phyloP scores from a whole-genome alignment of 441 rosid species.

The Croton setiger region DNA sequence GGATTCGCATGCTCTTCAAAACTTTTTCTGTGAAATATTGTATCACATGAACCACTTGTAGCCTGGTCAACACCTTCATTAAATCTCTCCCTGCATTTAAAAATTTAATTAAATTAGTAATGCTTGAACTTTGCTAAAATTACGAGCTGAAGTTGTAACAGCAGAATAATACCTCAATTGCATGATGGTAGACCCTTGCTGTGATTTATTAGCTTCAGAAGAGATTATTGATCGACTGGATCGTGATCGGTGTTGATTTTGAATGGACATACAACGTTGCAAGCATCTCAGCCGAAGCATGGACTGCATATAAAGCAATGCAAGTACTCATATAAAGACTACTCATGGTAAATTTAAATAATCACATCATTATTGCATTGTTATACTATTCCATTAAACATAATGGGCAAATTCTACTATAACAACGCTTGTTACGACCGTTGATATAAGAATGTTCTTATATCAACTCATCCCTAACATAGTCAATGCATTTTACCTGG shows the following conservation, averaged over 20 bases:
- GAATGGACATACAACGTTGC: constrained; percentile 48
- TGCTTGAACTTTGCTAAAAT: neutral
- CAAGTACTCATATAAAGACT: neutral
- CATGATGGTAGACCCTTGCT: constrained; percentile 43
- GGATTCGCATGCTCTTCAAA: constrained; percentile 18
- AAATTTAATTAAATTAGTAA: constrained; percentile 4
- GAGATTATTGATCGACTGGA: constrained; percentile 18
- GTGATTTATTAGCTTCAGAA: constrained; percentile 29
- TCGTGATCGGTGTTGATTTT: constrained; percentile 35
- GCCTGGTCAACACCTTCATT: constrained; percentile 32
- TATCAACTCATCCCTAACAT: too few relatives aligned
- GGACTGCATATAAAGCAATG: constrained; percentile 35
- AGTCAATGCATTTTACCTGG: constrained; percentile 45
- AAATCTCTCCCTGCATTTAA: constrained; percentile 52
- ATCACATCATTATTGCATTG: too few relatives aligned
- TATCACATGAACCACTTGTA: constrained; percentile 17
- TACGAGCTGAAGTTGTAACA: neutral
- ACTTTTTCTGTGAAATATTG: constrained; percentile 16
- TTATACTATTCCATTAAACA: too few relatives aligned
- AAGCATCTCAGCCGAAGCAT: constrained; percentile 57
- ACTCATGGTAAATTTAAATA: too few relatives aligned
- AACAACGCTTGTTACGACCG: too few relatives aligned
- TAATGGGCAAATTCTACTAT: too few relatives aligned
- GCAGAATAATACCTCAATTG: constrained; percentile 43
- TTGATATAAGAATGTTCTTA: too few relatives aligned